Evolutionary conservation across 176 grass and related monocot genomes (phyloP), one percentile per base, ranked within the genome.

Genomic region (Metroxylon sagu): DNA sequence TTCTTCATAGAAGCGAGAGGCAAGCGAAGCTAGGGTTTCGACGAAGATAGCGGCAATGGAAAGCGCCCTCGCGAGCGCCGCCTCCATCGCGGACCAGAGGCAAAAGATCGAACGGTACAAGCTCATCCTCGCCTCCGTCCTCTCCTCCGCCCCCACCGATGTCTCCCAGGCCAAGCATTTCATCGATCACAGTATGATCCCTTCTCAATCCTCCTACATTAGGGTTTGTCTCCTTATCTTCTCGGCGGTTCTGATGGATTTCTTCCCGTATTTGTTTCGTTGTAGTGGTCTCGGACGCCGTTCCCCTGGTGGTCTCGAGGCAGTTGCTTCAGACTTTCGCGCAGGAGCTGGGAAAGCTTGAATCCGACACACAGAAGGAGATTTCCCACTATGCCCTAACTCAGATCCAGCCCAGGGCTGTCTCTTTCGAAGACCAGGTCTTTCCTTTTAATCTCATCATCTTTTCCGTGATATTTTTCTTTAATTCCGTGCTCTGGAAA

Each of bases 51-150:
- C 26, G 18, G 54, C 65, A 72, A 98, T 93, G 88, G 88, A 98
- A 52, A 60, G 74, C 71, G 79, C 82, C 68, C 87, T 98, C 67
- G 74, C 82, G 5, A 83, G 69, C 59, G 85, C 88, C 26, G 75
- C 85, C 70, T 78, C 78, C 53, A 92, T 98, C 60, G 66, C 63
- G 50, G 88, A 98, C 49, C 88, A 93, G 73, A 70, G 84, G 49
- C 94, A 98, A 74, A 98, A 98, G 88, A 98, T 98, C 60, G 88
- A 98, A 70, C 81, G 93, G 74, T 98, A 98, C 82, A 80, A 79
- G 67, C 71, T 78, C 79, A 98, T 98, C 73, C 94, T 98, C 62
- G 85, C 94, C 63, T 85, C 93, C 63, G 67, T 98, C 57, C 79
- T 98, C 67, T 76, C 93, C 4, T 89, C 82, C 17, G 85, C 87